Conservation (phyloP, 768 basidiomycete genomes). For the Rhizopogon salebrosus region DNA sequence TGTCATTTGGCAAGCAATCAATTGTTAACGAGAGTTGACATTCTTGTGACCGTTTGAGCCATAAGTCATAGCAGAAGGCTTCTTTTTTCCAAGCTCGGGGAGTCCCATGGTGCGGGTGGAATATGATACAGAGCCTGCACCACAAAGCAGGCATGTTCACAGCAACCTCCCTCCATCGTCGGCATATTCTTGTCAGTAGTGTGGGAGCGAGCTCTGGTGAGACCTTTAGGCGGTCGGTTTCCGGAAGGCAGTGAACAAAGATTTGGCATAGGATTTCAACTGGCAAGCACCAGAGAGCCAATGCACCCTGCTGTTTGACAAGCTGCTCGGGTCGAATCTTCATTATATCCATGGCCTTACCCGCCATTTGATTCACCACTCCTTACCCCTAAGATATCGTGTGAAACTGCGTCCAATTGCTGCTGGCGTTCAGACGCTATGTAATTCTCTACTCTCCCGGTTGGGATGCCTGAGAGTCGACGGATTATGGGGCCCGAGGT, state of each 20-base stretch:
- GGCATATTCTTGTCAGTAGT: neutral
- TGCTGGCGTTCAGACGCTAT: too few relatives aligned
- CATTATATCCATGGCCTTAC: neutral
- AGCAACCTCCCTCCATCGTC: neutral
- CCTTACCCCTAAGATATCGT: too few relatives aligned
- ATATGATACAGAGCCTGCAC: slow-evolving; percentile 34
- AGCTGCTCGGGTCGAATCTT: too few relatives aligned
- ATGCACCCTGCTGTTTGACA: slow-evolving; percentile 4
- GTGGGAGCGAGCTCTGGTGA: slow-evolving; percentile 17
- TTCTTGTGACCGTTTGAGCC: slow-evolving; percentile 5
- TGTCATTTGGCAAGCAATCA: slow-evolving; percentile 2
- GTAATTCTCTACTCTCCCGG: too few relatives aligned
- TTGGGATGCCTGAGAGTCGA: too few relatives aligned
- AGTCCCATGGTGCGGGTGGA: neutral
- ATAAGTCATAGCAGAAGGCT: slow-evolving; percentile 6
- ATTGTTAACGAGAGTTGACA: neutral
- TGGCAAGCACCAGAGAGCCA: slow-evolving; percentile 34
- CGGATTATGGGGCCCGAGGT: too few relatives aligned
- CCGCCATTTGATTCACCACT: too few relatives aligned
- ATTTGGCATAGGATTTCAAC: slow-evolving; percentile 36
- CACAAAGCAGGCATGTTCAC: slow-evolving; percentile 31
- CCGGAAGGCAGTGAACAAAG: slow-evolving; percentile 9
- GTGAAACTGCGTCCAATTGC: neutral
- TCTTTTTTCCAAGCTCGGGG: slow-evolving; percentile 3
- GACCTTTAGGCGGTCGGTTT: slow-evolving; percentile 20